Evolutionary conservation across 78 protist species (phyloP), one percentile per base, ranked within the genome.

Genomic region (Tieghemostelium lacteum): DNA sequence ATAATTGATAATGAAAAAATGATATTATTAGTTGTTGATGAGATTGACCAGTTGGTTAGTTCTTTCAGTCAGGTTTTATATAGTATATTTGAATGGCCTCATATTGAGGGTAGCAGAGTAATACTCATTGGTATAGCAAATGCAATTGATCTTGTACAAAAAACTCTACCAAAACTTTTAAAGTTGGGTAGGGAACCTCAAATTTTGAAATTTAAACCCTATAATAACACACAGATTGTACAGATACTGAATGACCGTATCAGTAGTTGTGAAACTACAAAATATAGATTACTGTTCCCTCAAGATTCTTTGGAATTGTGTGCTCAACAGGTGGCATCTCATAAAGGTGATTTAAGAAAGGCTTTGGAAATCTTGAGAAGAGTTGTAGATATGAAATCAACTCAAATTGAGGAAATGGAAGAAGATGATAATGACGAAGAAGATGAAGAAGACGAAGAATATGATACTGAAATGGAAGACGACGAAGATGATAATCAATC

Each of bases 71-170:
- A 2, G 3, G 62, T 63, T 26, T 29, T 83, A 16, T 57, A 83
- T 83, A 36, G 45, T 14, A 29, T 83, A 42, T 83, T 69, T 57
- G 89, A 83, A 58, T 83, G 76, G 69, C 89, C 89, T 28, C 57
- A 26, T 39, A 49, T 29, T 40, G 22, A 67, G 19, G 24, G 49
- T 39, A 49, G 74, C 1, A 83, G 40, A 69, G 26, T 83, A 22
- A 39, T 69, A 57, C 57, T 83, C 14, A 36, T 83, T 50, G 89
- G 89, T 63, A 69, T 83, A 49, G 89, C 89, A 2, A 83, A 83
- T 57, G 71, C 62, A 20, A 42, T 83, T 36, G 70, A 61, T 55
- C 69, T 83, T 28, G 69, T 83, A 2, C 24, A 83, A 7, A 50
- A 58, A 31, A 58, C 70, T 3, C 19, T 83, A 45, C 71, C 89